These are phyloP conservation scores for Epichloe hybrida DNA, from an alignment of 2,329 filamentous ascomycete genomes.

Conservation along the genomic window DNA sequence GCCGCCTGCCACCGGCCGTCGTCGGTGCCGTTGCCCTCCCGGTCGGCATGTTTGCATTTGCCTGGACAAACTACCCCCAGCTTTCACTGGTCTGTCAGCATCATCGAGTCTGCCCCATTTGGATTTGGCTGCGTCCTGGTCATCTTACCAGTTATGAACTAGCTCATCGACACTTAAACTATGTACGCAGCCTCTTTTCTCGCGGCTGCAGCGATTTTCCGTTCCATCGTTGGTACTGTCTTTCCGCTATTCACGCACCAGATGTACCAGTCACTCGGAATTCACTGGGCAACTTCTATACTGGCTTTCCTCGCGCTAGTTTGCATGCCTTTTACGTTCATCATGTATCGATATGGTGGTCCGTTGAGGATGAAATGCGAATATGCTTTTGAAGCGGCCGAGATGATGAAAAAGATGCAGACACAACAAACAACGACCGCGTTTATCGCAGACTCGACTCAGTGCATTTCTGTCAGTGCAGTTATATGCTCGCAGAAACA, in stretches of 20 bases:
- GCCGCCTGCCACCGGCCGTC: conserved; percentile 40
- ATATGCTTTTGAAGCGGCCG: neutral
- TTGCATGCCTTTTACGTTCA: conserved; percentile 36
- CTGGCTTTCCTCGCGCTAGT: conserved; percentile 55
- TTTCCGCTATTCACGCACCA: conserved; percentile 53
- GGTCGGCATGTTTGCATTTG: conserved; percentile 44
- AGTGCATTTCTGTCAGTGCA: too few relatives aligned
- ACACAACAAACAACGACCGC: too few relatives aligned
- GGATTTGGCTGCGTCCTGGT: conserved; percentile 43
- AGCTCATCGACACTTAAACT: conserved; percentile 51
- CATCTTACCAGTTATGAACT: conserved; percentile 46
- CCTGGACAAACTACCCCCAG: conserved; percentile 39
- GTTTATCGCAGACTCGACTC: too few relatives aligned
- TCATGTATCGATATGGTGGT: conserved; percentile 31
- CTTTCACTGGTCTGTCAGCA: conserved; percentile 36
- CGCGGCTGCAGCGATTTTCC: conserved; percentile 54
- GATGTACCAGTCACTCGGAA: conserved; percentile 41
- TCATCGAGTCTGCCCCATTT: conserved; percentile 24
- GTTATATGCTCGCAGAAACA: too few relatives aligned
- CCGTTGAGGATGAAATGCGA: neutral
- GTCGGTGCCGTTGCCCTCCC: conserved; percentile 41
- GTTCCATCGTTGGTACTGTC: conserved; percentile 51
- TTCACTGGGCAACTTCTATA: conserved; percentile 58
- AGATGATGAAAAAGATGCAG: neutral
- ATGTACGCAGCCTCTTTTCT: conserved; percentile 60